Evolutionary conservation across 441 rosid genomes (phyloP).

Genomic region (Adansonia grandidieri): DNA sequence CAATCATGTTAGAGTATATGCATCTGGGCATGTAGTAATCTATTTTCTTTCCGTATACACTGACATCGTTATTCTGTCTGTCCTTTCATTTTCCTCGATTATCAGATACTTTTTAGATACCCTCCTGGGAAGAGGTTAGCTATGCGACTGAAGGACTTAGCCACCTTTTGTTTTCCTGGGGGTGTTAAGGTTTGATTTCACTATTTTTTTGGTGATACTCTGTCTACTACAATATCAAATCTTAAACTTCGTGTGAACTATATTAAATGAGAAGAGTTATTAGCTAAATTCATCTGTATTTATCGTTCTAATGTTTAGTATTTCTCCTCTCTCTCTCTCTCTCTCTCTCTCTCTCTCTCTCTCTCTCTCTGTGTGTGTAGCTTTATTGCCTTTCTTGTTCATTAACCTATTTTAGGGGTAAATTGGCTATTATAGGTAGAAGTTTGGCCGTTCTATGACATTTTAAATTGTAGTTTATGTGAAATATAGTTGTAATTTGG

Average conservation of each 20-base stretch:
- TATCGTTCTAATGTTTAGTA: too few species aligned
- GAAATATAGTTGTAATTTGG: neutral
- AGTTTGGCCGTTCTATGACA: conserved; percentile 11
- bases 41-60: neutral
- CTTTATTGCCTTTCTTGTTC: too few species aligned
- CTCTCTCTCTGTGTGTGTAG: too few species aligned
- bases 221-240: neutral
- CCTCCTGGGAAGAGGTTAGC: conserved; percentile 90
- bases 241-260: neutral
- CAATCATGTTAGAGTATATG: conserved; percentile 5
- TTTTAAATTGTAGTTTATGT: conserved; percentile 11
- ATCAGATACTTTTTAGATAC: conserved; percentile 81
- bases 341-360: too few species aligned
- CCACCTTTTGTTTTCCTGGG: conserved; percentile 92
- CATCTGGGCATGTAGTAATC: neutral
- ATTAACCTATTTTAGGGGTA: too few species aligned
- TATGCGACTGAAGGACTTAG: conserved; percentile 82
- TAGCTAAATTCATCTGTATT: too few species aligned
- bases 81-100: conserved; percentile 19
- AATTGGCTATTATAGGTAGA: neutral
- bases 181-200: conserved; percentile 76
- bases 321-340: too few species aligned
- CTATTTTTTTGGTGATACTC: conserved; percentile 16
- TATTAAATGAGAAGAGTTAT: conserved; percentile 6
- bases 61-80: neutral